A percentile compares a stretch with the other conserved stretches of the same genome.
Evolutionary conservation across 2,329 filamentous ascomycete genomes (phyloP).

Genomic region (Hypomyces rosellus): DNA sequence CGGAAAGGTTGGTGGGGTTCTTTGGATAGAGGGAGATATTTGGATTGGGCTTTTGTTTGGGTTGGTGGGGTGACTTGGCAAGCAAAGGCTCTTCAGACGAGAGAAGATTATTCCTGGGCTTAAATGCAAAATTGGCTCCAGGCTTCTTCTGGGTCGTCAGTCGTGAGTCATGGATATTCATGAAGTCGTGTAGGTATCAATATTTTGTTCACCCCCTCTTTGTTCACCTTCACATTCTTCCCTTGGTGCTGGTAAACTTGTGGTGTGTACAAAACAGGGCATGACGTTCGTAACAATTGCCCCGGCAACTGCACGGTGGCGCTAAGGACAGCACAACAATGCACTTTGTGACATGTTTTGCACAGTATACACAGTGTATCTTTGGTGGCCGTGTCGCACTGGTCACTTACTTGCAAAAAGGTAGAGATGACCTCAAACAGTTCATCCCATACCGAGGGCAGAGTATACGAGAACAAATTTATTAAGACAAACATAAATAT

Average conservation of each 20-base stretch:
- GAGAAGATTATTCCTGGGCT: slow-evolving; percentile 24
- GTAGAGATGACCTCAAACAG: too few species aligned
- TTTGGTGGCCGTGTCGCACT: too few species aligned
- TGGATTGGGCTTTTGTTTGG: neutral
- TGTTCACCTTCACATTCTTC: slow-evolving; percentile 15
- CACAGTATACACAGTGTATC: too few species aligned
- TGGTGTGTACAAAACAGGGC: slow-evolving; percentile 1
- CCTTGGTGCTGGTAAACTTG: slow-evolving; percentile 3
- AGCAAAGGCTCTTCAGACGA: slow-evolving; percentile 19
- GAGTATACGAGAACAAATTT: too few species aligned
- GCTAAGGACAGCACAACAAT: neutral
- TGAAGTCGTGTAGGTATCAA: slow-evolving; percentile 11
- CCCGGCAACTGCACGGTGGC: slow-evolving; percentile 21
- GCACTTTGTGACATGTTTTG: too few species aligned
- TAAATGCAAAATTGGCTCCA: slow-evolving; percentile 26
- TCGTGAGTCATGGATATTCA: slow-evolving; percentile 11
- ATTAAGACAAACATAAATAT: too few species aligned
- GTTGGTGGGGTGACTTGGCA: slow-evolving; percentile 8
- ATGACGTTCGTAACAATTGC: slow-evolving; percentile 22
- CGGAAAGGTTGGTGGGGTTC: neutral
- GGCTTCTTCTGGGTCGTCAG: slow-evolving; percentile 19
- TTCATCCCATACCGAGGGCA: too few species aligned
- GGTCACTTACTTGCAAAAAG: too few species aligned
- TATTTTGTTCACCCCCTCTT: slow-evolving; percentile 6
- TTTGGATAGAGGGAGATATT: neutral